Evolutionary conservation across 1,284 basidiomycete genomes (phyloP).

Genomic region (Erythrobasidium hasegawianum): DNA sequence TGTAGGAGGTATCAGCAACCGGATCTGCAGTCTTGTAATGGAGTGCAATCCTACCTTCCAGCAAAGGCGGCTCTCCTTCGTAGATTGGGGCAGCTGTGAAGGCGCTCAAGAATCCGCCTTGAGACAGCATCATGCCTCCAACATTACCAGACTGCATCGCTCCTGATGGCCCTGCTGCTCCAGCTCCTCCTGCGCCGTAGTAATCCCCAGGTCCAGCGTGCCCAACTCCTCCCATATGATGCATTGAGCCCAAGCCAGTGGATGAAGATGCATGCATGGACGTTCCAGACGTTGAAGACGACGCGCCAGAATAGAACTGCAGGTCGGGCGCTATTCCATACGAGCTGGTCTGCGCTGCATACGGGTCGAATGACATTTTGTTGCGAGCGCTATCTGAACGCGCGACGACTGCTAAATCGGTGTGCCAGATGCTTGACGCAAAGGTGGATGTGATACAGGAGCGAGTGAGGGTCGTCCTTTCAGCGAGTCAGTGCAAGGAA

Average conservation of each 20-base stretch:
- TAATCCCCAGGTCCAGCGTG: conserved; percentile 13
- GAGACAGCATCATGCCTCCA: conserved; percentile 26
- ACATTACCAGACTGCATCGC: conserved; percentile 29
- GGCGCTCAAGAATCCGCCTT: conserved; percentile 36
- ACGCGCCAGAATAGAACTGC: conserved; percentile 32
- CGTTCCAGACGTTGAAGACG: conserved; percentile 15
- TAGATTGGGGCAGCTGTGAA: conserved; percentile 48
- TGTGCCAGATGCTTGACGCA: background rate
- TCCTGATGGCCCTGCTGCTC: conserved; percentile 8
- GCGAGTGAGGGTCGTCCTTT: too few relatives aligned
- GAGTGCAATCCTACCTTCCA: conserved; percentile 65
- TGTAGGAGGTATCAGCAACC: conserved; percentile 47
- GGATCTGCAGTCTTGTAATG: background rate
- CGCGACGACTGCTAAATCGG: background rate
- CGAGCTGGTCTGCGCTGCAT: conserved; percentile 11
- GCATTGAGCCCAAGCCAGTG: conserved; percentile 22
- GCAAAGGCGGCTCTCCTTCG: conserved; percentile 85
- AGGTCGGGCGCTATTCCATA: conserved; percentile 33
- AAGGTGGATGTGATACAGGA: background rate
- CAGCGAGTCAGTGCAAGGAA: too few relatives aligned
- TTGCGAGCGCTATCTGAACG: too few relatives aligned
- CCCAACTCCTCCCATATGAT: conserved; percentile 14
- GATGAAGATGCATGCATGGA: conserved; percentile 28
- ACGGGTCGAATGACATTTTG: conserved; percentile 20
- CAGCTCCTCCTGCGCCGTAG: conserved; percentile 7